phyloP scores from a whole-genome alignment of 73 alveolate species.

The Paramecium primaurelia region DNA sequence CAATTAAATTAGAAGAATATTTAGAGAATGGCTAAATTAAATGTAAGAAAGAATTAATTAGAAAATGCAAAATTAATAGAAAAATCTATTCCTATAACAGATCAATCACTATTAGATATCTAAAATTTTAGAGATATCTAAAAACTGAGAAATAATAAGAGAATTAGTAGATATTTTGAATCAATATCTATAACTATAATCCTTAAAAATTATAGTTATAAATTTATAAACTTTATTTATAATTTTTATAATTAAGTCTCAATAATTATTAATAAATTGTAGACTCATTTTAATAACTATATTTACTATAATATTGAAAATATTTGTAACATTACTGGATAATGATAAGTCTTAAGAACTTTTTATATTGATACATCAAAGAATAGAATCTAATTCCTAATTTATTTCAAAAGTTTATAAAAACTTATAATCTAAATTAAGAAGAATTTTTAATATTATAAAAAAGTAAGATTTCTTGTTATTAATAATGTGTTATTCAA shows the following conservation, averaged over 20 bases:
- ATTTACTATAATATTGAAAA: background rate
- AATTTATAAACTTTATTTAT: background rate
- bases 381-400: background rate
- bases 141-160: background rate
- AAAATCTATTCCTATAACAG: background rate
- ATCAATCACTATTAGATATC: background rate
- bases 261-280: background rate
- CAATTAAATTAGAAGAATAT: background rate
- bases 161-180: background rate
- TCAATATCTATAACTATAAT: background rate
- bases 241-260: background rate
- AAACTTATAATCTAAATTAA: background rate
- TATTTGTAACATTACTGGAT: background rate
- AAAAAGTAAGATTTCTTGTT: background rate
- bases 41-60: background rate
- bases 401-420: background rate
- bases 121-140: background rate
- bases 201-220: background rate
- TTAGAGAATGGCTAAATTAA: slow-evolving; percentile 25
- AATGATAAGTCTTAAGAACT: slow-evolving; percentile 10
- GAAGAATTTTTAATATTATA: slow-evolving; percentile 17
- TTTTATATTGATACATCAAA: background rate
- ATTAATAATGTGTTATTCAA: background rate
- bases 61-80: slow-evolving; percentile 1
- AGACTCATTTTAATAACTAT: background rate